A percentile compares a stretch with the other conserved stretches of the same genome.
Evolutionary conservation across 305 asterid species (phyloP).

Genomic region (Fraxinus floribunda): DNA sequence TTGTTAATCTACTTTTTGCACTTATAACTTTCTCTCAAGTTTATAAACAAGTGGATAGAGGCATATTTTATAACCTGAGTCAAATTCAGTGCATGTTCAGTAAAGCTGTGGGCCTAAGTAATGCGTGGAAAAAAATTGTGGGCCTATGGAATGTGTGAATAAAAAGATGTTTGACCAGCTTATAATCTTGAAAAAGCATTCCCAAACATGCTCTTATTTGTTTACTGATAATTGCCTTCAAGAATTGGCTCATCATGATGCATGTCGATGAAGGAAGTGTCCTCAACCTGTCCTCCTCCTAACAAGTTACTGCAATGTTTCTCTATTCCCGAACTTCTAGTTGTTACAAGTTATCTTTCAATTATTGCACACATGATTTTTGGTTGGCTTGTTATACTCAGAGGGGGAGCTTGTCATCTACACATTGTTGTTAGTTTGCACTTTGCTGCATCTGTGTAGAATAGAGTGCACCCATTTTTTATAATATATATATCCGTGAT

Average conservation of each 20-base stretch:
- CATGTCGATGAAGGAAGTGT: conserved; percentile 8
- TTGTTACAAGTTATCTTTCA: not conserved
- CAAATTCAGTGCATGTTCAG: not conserved
- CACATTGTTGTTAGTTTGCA: not conserved
- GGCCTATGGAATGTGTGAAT: not conserved
- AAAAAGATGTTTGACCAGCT: not conserved
- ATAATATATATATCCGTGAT: not conserved
- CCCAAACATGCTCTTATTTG: not conserved
- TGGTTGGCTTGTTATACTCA: not conserved
- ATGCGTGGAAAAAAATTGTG: not conserved
- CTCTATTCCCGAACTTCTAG: not conserved
- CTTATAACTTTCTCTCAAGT: not conserved
- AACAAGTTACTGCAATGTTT: conserved; percentile 1
- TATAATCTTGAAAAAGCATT: not conserved
- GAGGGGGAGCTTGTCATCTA: not conserved
- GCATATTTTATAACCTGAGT: conserved; percentile 2
- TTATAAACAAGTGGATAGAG: not conserved
- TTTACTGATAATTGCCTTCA: conserved; percentile 8
- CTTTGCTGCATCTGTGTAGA: not conserved
- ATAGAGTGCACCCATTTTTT: not conserved
- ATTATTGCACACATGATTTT: not conserved
- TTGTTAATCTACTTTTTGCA: conserved; percentile 7
- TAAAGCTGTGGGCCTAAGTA: not conserved
- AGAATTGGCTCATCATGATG: conserved; percentile 8
- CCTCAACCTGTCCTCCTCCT: not conserved